Conservation (phyloP, 495 filamentous ascomycete species). For the Glarea lozoyensis region DNA sequence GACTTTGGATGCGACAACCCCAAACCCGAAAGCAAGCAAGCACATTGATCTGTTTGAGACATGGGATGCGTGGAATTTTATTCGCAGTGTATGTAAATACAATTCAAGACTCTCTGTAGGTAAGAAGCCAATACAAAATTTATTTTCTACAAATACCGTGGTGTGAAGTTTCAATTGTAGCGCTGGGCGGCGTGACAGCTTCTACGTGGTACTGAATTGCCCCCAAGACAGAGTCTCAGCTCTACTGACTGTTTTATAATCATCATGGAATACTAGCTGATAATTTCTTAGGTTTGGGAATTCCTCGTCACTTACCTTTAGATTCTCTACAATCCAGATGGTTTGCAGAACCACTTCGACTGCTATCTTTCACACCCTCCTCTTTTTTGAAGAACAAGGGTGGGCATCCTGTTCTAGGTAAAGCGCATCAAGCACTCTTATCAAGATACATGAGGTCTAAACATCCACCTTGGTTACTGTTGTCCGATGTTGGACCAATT, state of each 20-base stretch:
- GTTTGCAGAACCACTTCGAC: conserved; percentile 85
- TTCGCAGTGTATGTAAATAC: conserved; percentile 82
- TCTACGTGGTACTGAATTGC: conserved; percentile 15
- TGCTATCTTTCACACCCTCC: conserved; percentile 57
- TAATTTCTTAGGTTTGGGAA: conserved; percentile 46
- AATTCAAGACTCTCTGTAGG: conserved; percentile 73
- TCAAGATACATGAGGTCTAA: conserved; percentile 76
- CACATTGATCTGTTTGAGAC: conserved; percentile 59
- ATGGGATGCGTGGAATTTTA: conserved; percentile 92
- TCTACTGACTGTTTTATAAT: conserved; percentile 3
- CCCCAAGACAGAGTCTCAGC: conserved; percentile 25
- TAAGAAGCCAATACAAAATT: conserved; percentile 42
- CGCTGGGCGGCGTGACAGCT: conserved; percentile 14
- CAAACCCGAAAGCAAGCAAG: conserved; percentile 5
- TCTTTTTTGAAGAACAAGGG: conserved; percentile 71
- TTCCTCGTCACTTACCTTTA: conserved; percentile 73
- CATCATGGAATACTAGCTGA: conserved; percentile 8
- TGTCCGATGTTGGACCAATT: conserved; percentile 67
- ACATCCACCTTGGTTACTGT: conserved; percentile 68
- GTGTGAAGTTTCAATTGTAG: conserved; percentile 5
- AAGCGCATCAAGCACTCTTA: conserved; percentile 69
- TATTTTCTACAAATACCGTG: conserved; percentile 11
- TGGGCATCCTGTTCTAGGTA: conserved; percentile 76
- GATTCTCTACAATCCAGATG: conserved; percentile 73
- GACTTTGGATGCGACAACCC: conserved; percentile 24